Evolutionary conservation across 1,284 basidiomycete genomes (phyloP).

Genomic region (Marasmius fiardii): DNA sequence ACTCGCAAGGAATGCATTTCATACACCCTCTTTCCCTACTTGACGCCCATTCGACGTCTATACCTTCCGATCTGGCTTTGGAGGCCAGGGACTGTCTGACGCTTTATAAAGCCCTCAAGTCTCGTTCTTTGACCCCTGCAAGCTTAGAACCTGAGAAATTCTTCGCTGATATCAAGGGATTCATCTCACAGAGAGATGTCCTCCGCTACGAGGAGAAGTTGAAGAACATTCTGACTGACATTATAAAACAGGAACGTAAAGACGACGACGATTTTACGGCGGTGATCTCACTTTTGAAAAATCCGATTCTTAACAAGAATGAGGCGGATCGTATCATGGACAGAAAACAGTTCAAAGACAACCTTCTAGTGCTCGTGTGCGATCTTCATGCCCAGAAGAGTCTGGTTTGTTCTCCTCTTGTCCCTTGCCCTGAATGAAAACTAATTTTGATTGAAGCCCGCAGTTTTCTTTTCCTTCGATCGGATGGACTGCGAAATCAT

Average conservation of each 20-base stretch:
- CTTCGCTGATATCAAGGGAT: constrained; percentile 31
- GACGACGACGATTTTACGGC: constrained; percentile 31
- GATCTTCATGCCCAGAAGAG: constrained; percentile 50
- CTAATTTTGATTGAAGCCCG: constrained; percentile 42
- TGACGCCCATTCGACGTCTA: constrained; percentile 38
- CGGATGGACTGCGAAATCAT: constrained; percentile 56
- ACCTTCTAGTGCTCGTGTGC: constrained; percentile 48
- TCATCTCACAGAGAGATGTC: constrained; percentile 57
- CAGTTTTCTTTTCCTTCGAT: constrained; percentile 66
- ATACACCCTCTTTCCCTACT: constrained; percentile 61
- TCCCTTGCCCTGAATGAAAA: constrained; percentile 5
- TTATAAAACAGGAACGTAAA: constrained; percentile 37
- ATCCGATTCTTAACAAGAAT: too few species aligned
- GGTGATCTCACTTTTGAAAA: constrained; percentile 13
- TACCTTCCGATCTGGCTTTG: constrained; percentile 57
- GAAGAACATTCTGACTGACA: constrained; percentile 37
- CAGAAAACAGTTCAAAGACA: constrained; percentile 27
- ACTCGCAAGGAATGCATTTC: constrained; percentile 41
- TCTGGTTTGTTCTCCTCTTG: constrained; percentile 38
- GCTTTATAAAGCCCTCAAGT: constrained; percentile 43
- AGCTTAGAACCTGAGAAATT: constrained; percentile 42
- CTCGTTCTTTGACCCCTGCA: constrained; percentile 23
- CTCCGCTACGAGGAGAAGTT: constrained; percentile 53
- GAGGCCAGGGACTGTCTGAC: constrained; percentile 55
- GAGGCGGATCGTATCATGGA: too few species aligned